These are phyloP conservation scores for Rubroboletus satanas DNA, from an alignment of 768 basidiomycete genomes.

Conservation along the genomic window DNA sequence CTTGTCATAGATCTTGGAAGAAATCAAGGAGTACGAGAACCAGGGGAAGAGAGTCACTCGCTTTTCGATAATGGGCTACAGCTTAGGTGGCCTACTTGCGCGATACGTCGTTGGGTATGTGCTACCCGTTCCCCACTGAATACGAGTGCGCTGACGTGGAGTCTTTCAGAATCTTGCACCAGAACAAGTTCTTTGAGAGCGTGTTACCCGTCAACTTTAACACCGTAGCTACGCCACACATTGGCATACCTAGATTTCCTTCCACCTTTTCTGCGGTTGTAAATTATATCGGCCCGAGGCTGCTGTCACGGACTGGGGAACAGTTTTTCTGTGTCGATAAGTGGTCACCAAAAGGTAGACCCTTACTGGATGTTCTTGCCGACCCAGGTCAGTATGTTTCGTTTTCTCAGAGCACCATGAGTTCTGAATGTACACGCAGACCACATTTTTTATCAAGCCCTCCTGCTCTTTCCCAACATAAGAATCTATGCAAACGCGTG, in stretches of 20 bases:
- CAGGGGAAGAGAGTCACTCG: constrained; percentile 57
- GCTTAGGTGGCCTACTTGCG: constrained; percentile 76
- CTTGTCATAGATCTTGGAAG: constrained; percentile 47
- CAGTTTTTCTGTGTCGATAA: constrained; percentile 74
- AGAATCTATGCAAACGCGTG: constrained; percentile 81
- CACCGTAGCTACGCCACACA: constrained; percentile 79
- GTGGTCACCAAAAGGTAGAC: constrained; percentile 63
- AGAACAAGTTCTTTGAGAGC: constrained; percentile 65
- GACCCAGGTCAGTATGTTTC: constrained; percentile 56
- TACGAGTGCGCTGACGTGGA: constrained; percentile 3
- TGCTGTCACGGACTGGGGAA: constrained; percentile 76
- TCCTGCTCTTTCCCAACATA: constrained; percentile 62
- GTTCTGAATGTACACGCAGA: constrained; percentile 38
- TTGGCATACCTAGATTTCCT: constrained; percentile 66
- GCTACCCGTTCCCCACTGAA: background rate
- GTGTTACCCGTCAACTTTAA: constrained; percentile 77
- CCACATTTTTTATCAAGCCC: constrained; percentile 69
- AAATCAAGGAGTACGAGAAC: constrained; percentile 48
- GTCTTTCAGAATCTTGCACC: constrained; percentile 51
- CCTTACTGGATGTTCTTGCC: constrained; percentile 73
- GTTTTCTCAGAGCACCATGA: background rate
- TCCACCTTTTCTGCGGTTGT: constrained; percentile 54
- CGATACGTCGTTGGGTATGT: constrained; percentile 72
- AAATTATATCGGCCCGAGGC: constrained; percentile 56
- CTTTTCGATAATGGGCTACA: constrained; percentile 77